Evolutionary conservation across 2,329 filamentous ascomycete species (phyloP).

Genomic region (Cladorrhinum sp.): DNA sequence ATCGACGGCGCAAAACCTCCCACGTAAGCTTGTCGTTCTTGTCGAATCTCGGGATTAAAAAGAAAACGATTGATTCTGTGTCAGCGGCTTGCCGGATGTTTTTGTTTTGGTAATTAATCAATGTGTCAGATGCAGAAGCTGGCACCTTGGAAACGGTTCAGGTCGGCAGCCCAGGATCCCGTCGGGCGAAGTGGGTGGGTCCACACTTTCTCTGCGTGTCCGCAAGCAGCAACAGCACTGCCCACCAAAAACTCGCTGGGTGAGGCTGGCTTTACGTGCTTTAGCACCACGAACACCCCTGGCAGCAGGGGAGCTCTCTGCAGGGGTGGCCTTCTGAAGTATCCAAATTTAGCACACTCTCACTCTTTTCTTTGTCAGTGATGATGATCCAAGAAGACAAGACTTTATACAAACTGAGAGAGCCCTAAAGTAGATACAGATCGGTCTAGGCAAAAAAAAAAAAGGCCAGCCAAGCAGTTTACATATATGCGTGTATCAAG

Average conservation of each 20-base stretch:
- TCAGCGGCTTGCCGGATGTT: neutral
- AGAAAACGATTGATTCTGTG: neutral
- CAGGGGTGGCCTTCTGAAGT: neutral
- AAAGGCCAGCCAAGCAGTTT: neutral
- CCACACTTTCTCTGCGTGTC: neutral
- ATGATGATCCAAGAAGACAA: neutral
- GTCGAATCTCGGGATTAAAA: too few species aligned
- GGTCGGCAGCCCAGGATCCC: neutral
- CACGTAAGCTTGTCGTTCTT: neutral
- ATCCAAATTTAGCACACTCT: neutral
- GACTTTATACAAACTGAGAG: neutral
- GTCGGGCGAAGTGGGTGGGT: neutral
- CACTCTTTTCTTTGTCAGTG: neutral
- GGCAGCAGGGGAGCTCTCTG: neutral
- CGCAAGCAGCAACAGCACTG: conserved; percentile 1
- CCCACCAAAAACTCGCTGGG: neutral
- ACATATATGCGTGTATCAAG: too few species aligned
- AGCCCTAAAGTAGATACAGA: neutral
- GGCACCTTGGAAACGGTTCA: neutral
- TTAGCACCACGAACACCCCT: neutral
- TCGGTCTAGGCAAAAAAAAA: neutral
- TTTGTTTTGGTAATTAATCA: neutral
- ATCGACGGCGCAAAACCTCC: neutral
- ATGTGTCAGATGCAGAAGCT: neutral
- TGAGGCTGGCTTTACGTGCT: neutral